Percentiles rank a stretch among this genome's conserved stretches.
These are phyloP conservation scores for Luffa acutangula DNA, from an alignment of 306 rosid species.

Conservation along the genomic window DNA sequence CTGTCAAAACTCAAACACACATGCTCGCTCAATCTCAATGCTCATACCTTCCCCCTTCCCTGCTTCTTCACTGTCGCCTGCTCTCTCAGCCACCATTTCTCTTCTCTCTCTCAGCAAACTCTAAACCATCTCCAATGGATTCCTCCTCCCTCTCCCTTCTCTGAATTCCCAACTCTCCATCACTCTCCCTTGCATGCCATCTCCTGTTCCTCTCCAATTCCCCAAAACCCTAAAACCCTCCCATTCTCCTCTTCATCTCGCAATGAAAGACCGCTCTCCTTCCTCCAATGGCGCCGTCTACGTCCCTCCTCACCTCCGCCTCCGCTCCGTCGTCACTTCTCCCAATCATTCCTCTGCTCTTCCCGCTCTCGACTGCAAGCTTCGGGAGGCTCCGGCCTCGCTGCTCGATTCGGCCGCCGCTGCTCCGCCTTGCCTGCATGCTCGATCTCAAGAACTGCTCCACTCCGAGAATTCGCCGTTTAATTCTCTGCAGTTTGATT, in stretches of 20 bases:
- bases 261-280: constrained; percentile 83
- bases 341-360: constrained; percentile 27
- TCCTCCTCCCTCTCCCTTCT: not conserved
- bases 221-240: constrained; percentile 35
- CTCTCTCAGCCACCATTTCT: not conserved
- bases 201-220: constrained; percentile 2
- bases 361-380: constrained; percentile 27
- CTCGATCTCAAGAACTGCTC: constrained; percentile 29
- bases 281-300: constrained; percentile 58
- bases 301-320: constrained; percentile 84
- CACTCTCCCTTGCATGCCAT: constrained; percentile 29
- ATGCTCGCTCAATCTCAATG: not conserved
- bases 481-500: constrained; percentile 20
- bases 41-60: not conserved
- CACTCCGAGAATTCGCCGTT: constrained; percentile 16
- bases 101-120: not conserved
- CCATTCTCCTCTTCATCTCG: constrained; percentile 4
- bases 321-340: constrained; percentile 46
- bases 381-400: constrained; percentile 8
- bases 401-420: constrained; percentile 17
- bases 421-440: constrained; percentile 9
- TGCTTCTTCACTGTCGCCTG: not conserved
- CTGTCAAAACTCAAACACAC: not conserved
- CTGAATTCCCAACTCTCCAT: not conserved
- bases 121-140: not conserved